phyloP scores from a whole-genome alignment of 2,329 filamentous ascomycete species.

The Decorospora gaudefroyi region DNA sequence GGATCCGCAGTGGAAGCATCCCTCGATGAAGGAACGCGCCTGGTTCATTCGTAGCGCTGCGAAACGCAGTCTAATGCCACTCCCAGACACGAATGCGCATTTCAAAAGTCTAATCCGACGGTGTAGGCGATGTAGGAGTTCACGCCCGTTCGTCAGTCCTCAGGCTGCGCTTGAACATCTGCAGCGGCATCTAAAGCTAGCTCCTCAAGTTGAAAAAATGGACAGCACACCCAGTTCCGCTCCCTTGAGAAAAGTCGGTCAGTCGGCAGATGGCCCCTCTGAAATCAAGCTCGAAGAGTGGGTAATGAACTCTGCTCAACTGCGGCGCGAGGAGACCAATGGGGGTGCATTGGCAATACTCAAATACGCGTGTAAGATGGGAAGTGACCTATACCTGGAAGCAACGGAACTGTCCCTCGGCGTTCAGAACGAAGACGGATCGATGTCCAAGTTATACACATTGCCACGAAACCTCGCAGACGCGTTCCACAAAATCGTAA shows the following conservation, averaged over 20 bases:
- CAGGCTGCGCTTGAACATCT: slow-evolving; percentile 32
- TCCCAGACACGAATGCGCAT: slow-evolving; percentile 16
- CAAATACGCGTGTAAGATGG: slow-evolving; percentile 15
- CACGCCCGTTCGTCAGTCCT: slow-evolving; percentile 13
- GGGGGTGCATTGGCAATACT: slow-evolving; percentile 22
- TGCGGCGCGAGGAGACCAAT: slow-evolving; percentile 28
- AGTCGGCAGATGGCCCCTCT: neutral
- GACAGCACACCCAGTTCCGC: too few relatives aligned
- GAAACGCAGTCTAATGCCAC: slow-evolving; percentile 2
- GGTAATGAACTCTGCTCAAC: slow-evolving; percentile 27
- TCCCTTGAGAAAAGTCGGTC: neutral
- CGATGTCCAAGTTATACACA: slow-evolving; percentile 32
- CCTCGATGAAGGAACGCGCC: slow-evolving; percentile 3
- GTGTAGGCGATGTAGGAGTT: slow-evolving; percentile 26
- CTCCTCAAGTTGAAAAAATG: neutral
- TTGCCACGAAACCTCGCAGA: slow-evolving; percentile 30
- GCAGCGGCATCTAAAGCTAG: slow-evolving; percentile 19
- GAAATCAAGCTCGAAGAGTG: slow-evolving; percentile 24
- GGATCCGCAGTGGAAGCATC: slow-evolving; percentile 13
- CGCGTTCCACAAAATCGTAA: slow-evolving; percentile 27
- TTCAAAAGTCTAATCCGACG: slow-evolving; percentile 19
- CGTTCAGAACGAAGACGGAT: slow-evolving; percentile 32
- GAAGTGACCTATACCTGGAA: slow-evolving; percentile 17
- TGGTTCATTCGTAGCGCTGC: slow-evolving; percentile 29
- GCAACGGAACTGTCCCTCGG: slow-evolving; percentile 33